A percentile compares a stretch with the other conserved stretches of the same genome.
phyloP scores from a whole-genome alignment of 106 monocot genomes.

The Ottelia alismoides region DNA sequence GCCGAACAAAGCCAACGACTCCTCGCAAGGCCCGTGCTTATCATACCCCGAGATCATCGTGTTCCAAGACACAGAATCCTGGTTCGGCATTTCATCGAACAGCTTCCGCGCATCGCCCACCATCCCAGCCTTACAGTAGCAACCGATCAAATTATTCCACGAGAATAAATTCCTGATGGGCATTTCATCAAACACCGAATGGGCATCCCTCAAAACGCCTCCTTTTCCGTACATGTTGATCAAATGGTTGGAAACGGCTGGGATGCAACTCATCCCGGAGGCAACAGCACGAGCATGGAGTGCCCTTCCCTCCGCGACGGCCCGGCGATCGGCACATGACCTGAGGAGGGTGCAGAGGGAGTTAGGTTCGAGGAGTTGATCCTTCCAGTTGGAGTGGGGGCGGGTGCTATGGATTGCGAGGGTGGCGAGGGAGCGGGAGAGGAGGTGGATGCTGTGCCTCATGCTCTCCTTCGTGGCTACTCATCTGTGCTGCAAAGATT shows the following conservation, averaged over 20 bases:
- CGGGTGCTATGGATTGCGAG: too few species aligned
- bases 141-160: conserved; percentile 26
- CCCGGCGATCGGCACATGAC: not conserved
- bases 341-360: conserved; percentile 11
- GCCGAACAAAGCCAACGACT: conserved; percentile 15
- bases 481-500: too few species aligned
- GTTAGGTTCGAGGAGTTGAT: not conserved
- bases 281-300: conserved; percentile 26
- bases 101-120: conserved; percentile 8
- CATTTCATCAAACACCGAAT: conserved; percentile 21
- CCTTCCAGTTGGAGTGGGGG: too few species aligned
- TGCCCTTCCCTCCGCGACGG: not conserved
- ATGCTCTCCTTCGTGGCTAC: too few species aligned
- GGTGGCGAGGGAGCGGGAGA: too few species aligned
- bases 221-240: conserved; percentile 27
- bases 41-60: conserved; percentile 32
- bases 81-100: conserved; percentile 35
- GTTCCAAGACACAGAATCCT: conserved; percentile 34
- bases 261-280: conserved; percentile 9
- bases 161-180: conserved; percentile 22
- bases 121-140: conserved; percentile 17
- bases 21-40: conserved; percentile 25
- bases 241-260: conserved; percentile 30
- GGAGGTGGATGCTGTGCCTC: too few species aligned
- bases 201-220: conserved; percentile 20